Percentiles rank a stretch among this genome's conserved stretches.
These are phyloP conservation scores for Raphanus sativus DNA, from an alignment of 345 rosid genomes.

Conservation along the genomic window DNA sequence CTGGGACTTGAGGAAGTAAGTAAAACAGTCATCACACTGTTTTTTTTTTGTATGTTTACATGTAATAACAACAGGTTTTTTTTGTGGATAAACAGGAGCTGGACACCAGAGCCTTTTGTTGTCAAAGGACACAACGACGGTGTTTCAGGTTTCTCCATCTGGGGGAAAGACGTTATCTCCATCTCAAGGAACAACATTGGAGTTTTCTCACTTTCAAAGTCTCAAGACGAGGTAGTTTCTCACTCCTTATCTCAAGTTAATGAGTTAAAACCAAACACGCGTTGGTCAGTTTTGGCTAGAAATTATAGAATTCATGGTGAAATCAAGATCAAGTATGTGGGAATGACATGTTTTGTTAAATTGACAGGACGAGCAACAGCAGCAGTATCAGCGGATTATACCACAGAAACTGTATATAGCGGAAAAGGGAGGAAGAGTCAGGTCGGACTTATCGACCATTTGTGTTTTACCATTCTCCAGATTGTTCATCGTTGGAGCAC, in stretches of 20 bases:
- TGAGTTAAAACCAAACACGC: constrained; percentile 4
- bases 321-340: constrained; percentile 6
- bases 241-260: background rate
- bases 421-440: constrained; percentile 54
- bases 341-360: background rate
- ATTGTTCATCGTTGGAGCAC: constrained; percentile 81
- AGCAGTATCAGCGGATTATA: constrained; percentile 45
- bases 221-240: constrained; percentile 59
- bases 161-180: constrained; percentile 88
- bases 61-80: background rate
- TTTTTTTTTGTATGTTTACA: constrained; percentile 10
- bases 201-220: constrained; percentile 63
- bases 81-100: constrained; percentile 51
- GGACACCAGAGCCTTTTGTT: constrained; percentile 50
- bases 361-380: constrained; percentile 57
- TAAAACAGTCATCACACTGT: background rate
- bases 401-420: constrained; percentile 70
- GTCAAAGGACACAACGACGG: constrained; percentile 76
- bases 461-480: constrained; percentile 72
- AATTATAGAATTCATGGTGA: background rate
- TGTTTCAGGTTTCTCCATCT: constrained; percentile 73
- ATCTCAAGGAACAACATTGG: constrained; percentile 84
- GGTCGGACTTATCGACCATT: constrained; percentile 73
- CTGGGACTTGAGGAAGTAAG: constrained; percentile 89
- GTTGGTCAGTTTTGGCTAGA: background rate